phyloP scores from a whole-genome alignment of 768 basidiomycete genomes.

The Lentinus brumalis region DNA sequence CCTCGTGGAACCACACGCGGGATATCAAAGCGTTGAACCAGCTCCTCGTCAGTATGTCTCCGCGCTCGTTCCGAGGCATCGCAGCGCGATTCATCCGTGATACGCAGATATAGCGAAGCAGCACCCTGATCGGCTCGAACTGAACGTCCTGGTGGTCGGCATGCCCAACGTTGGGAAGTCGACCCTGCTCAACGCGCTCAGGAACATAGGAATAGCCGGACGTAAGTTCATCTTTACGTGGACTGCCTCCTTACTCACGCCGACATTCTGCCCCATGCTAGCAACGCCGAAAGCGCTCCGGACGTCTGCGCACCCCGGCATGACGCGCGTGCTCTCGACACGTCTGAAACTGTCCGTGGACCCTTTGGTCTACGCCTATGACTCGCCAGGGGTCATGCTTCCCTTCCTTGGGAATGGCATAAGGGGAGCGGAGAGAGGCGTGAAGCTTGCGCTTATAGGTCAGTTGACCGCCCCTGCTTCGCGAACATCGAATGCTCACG shows the following conservation, averaged over 20 bases:
- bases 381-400: constrained; percentile 96
- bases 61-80: background rate
- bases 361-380: constrained; percentile 89
- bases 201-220: constrained; percentile 84
- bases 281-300: constrained; percentile 86
- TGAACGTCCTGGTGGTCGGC: constrained; percentile 91
- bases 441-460: constrained; percentile 94
- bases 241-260: background rate
- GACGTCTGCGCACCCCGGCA: constrained; percentile 87
- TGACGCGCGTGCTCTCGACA: constrained; percentile 87
- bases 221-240: constrained; percentile 63
- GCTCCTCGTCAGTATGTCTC: constrained; percentile 71
- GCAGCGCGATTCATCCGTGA: background rate
- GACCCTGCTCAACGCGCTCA: constrained; percentile 86
- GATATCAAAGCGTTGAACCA: constrained; percentile 68
- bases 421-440: constrained; percentile 85
- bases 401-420: constrained; percentile 89
- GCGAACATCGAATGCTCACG: constrained; percentile 3
- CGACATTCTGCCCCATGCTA: constrained; percentile 30
- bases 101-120: constrained; percentile 65
- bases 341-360: constrained; percentile 81
- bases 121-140: constrained; percentile 69
- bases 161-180: constrained; percentile 99
- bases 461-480: constrained; percentile 35
- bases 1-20: constrained; percentile 67